A percentile compares a stretch with the other conserved stretches of the same genome.
Evolutionary conservation across 2,329 filamentous ascomycete genomes (phyloP).

Genomic region (Colletotrichum eleusines): DNA sequence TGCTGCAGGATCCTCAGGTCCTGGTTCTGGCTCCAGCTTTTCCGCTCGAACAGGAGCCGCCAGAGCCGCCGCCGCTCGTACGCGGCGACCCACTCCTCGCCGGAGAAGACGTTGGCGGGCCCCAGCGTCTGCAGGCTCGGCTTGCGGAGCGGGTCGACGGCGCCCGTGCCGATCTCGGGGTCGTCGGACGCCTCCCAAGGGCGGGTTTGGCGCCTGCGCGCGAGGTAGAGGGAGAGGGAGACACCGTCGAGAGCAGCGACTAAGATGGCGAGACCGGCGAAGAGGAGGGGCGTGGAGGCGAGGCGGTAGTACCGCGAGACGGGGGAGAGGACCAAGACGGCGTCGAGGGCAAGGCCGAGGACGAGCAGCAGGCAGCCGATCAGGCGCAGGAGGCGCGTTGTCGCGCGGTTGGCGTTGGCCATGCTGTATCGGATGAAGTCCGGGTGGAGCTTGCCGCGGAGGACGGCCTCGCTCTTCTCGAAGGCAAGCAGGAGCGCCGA

Average conservation of each 20-base stretch:
- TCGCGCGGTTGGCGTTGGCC: conserved; percentile 53
- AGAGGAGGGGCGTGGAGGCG: conserved; percentile 50
- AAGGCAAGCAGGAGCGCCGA: conserved; percentile 57
- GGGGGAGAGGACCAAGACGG: conserved; percentile 50
- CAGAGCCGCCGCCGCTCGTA: conserved; percentile 43
- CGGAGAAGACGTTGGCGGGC: conserved; percentile 44
- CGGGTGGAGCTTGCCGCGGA: conserved; percentile 54
- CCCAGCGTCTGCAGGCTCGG: conserved; percentile 46
- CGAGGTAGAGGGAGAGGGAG: conserved; percentile 52
- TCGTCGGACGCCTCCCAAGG: conserved; percentile 54
- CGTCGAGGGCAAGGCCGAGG: conserved; percentile 48
- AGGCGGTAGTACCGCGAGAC: conserved; percentile 47
- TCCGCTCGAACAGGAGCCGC: conserved; percentile 44
- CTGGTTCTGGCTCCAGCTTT: conserved; percentile 44
- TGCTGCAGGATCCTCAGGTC: conserved; percentile 47
- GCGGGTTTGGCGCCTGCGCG: conserved; percentile 50
- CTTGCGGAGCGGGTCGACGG: conserved; percentile 44
- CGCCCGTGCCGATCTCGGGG: conserved; percentile 49
- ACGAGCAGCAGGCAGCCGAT: conserved; percentile 44
- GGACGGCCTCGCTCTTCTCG: conserved; percentile 51
- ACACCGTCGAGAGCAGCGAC: conserved; percentile 53
- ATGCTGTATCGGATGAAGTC: conserved; percentile 55
- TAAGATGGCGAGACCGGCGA: conserved; percentile 51
- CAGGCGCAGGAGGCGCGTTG: conserved; percentile 48
- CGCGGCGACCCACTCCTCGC: conserved; percentile 44